Percentiles rank a stretch among this genome's conserved stretches.
Conservation (phyloP, 495 filamentous ascomycete species). For the Rhypophila decipiens region DNA sequence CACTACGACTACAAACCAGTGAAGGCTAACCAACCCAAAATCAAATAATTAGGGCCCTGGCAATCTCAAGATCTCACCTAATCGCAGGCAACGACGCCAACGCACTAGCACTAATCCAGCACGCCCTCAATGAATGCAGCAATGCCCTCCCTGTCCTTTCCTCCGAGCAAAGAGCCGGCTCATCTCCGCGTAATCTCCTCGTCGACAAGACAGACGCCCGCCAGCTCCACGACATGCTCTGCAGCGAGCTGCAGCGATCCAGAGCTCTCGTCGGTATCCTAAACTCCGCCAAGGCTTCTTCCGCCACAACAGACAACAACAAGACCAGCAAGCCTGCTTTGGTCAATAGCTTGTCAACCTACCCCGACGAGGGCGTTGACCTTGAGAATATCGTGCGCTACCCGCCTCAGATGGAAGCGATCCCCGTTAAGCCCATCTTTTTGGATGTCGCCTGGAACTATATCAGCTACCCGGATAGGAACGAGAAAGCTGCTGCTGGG, state of each 20-base stretch:
- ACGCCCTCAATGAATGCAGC: slow-evolving; percentile 54
- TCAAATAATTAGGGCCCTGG: slow-evolving; percentile 56
- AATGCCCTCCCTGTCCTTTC: slow-evolving; percentile 34
- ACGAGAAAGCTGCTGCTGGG: neutral
- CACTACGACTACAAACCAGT: no score
- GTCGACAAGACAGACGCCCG: slow-evolving; percentile 52
- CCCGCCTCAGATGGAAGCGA: slow-evolving; percentile 72
- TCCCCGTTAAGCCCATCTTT: slow-evolving; percentile 94
- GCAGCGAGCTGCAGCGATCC: slow-evolving; percentile 64
- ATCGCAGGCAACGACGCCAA: slow-evolving; percentile 67
- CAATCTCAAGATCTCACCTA: slow-evolving; percentile 78
- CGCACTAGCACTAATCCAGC: slow-evolving; percentile 74
- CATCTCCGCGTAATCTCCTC: slow-evolving; percentile 44
- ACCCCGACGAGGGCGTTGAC: slow-evolving; percentile 59
- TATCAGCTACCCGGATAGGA: slow-evolving; percentile 76
- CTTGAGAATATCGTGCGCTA: slow-evolving; percentile 77
- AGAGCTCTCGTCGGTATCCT: slow-evolving; percentile 76
- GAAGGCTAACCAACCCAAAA: slow-evolving; percentile 5
- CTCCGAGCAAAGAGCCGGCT: slow-evolving; percentile 16
- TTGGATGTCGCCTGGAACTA: slow-evolving; percentile 98
- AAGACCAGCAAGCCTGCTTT: slow-evolving; percentile 39
- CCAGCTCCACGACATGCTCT: slow-evolving; percentile 53
- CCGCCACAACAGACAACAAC: no score
- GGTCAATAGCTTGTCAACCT: slow-evolving; percentile 67
- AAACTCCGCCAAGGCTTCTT: slow-evolving; percentile 34